phyloP scores from a whole-genome alignment of 805 yeast species.

The Ogataea degrootiae region DNA sequence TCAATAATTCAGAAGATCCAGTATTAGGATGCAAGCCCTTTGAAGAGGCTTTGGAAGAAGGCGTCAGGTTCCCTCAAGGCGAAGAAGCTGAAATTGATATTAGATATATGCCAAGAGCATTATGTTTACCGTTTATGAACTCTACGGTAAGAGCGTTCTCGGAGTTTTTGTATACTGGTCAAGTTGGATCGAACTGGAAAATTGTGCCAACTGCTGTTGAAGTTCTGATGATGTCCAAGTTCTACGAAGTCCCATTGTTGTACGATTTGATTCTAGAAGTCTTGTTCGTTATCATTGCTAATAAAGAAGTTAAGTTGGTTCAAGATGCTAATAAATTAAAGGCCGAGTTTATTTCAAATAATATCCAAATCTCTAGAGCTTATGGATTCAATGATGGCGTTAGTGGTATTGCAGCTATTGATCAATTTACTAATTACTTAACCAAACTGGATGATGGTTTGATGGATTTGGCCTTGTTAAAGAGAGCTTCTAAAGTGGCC shows the following conservation, averaged over 20 bases:
- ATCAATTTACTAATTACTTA: slow-evolving; percentile 50
- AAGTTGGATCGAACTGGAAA: slow-evolving; percentile 72
- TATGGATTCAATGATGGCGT: slow-evolving; percentile 10
- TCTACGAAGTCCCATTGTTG: slow-evolving; percentile 63
- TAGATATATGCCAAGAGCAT: slow-evolving; percentile 57
- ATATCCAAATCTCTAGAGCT: slow-evolving; percentile 2
- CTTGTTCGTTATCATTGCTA: slow-evolving; percentile 62
- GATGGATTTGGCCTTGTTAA: slow-evolving; percentile 49
- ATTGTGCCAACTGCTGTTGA: slow-evolving; percentile 66
- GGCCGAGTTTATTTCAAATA: slow-evolving; percentile 10
- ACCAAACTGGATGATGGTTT: slow-evolving; percentile 63
- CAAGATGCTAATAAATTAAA: slow-evolving; percentile 35
- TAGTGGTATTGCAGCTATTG: slow-evolving; percentile 29
- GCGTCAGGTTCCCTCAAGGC: slow-evolving; percentile 11
- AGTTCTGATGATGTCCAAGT: slow-evolving; percentile 55
- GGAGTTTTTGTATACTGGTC: slow-evolving; percentile 76
- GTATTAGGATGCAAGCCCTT: not conserved
- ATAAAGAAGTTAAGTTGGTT: slow-evolving; percentile 53
- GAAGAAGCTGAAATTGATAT: slow-evolving; percentile 42
- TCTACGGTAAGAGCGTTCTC: slow-evolving; percentile 58
- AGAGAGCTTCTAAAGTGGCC: slow-evolving; percentile 38
- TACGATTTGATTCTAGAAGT: slow-evolving; percentile 68
- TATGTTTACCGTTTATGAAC: slow-evolving; percentile 65
- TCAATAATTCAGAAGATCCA: not conserved
- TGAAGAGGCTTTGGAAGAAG: slow-evolving; percentile 2